Base-by-base conservation (phyloP, 1,284 basidiomycete genomes). In the Cutaneotrichosporon cavernicola region DNA sequence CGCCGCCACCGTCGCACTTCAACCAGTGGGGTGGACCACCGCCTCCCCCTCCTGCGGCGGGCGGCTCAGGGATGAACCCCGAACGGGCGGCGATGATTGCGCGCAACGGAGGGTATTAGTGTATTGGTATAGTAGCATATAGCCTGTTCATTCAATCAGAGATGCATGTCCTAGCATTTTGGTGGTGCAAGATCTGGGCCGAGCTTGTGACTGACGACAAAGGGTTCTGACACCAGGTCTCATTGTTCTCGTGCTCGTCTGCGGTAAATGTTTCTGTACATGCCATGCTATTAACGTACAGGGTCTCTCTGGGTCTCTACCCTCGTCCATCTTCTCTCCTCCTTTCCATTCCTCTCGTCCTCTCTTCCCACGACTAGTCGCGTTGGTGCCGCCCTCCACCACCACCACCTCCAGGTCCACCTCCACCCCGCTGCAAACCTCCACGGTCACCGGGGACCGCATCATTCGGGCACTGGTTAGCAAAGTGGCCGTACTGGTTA, bases 401-500 rank as follows among this genome's bases (percentile, higher is more conserved):
- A 4, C 36, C 55, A 8, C 55, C 55, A 5, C 55, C 49, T 10
- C 21, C 49, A 6, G n/a, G 31, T 4, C 1, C 16, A 3, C 16
- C 16, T 2, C 51, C 51, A 2, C 47, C 10, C 21, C n/a, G n/a
- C 26, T 53, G 55, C 56, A 78, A 63, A 1, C 79, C 79, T 21
- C 79, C 79, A 60, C 79, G 69, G 65, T 81, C 79, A 1, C 79
- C 79, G 3, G 79, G 78, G 8, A 77, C 73, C 30, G 76, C 76
- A 51, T 71, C 65, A 81, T 93, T 91, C 63, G 89, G 86, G 80
- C 93, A 96, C 70, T 90, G 87, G 76, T 96, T 96, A n/a, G 93
- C 93, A 75, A 95, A 96, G 77, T 97, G 93, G 1, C 93, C 93
- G 73, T 90, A 89, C 80, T 92, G 89, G 57, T 71, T 70, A 26